Conservation (phyloP, 2,329 filamentous ascomycete species). For the Chaetomium globosum region DNA sequence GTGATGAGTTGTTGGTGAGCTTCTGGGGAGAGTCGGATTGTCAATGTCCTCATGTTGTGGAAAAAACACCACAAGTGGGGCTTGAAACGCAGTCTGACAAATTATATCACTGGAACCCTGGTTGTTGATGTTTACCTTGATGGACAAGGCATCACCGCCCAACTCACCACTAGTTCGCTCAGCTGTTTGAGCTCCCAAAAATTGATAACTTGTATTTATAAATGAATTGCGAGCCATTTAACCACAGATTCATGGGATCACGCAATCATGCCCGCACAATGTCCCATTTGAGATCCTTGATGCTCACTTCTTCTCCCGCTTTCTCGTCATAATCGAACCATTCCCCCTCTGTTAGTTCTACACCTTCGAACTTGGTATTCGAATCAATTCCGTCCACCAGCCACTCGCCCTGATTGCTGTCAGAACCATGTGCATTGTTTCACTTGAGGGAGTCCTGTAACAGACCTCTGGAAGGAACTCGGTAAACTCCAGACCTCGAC, state of each 20-base stretch:
- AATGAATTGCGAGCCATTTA: neutral
- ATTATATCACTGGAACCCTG: neutral
- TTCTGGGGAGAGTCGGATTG: neutral
- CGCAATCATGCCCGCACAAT: constrained; percentile 67
- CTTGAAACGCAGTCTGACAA: neutral
- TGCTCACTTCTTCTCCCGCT: constrained; percentile 84
- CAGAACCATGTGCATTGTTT: neutral
- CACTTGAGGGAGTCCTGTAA: neutral
- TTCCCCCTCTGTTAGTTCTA: constrained; percentile 86
- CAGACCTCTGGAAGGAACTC: constrained; percentile 86
- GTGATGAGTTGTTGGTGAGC: neutral
- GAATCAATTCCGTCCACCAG: constrained; percentile 80
- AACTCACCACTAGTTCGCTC: neutral
- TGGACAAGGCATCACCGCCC: neutral
- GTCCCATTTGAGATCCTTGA: constrained; percentile 86
- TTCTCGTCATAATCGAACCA: constrained; percentile 99
- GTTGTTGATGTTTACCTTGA: neutral
- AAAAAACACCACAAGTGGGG: neutral
- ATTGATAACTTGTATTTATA: neutral
- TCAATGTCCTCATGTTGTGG: neutral
- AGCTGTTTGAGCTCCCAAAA: neutral
- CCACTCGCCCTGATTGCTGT: constrained; percentile 74
- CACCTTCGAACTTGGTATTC: constrained; percentile 74
- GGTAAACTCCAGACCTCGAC: constrained; percentile 86
- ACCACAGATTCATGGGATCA: neutral